Percentiles rank a stretch among this genome's conserved stretches.
These are phyloP conservation scores for Scheffersomyces cryptocercus DNA, from an alignment of 1,139 yeast genomes.

Conservation along the genomic window DNA sequence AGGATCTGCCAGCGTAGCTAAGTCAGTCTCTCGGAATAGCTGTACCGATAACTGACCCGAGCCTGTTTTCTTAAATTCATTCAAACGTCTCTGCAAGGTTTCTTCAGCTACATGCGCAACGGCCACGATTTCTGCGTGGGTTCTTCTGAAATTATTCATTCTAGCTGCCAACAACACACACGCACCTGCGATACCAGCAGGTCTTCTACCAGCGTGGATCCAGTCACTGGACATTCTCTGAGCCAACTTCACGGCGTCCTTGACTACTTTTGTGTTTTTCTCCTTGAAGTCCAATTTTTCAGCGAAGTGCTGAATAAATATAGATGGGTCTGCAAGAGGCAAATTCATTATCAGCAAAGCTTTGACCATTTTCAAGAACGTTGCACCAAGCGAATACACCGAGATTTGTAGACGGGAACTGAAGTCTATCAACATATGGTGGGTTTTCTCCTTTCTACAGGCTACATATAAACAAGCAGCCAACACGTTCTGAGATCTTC, in stretches of 20 bases:
- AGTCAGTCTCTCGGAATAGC: conserved; percentile 58
- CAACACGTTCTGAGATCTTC: conserved; percentile 90
- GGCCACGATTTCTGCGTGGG: conserved; percentile 91
- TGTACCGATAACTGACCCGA: conserved; percentile 74
- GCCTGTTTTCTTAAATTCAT: conserved; percentile 79
- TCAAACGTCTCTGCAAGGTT: conserved; percentile 84
- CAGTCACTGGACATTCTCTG: conserved; percentile 92
- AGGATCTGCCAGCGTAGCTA: conserved; percentile 62
- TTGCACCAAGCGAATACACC: conserved; percentile 93
- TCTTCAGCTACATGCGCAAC: conserved; percentile 95
- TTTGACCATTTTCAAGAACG: conserved; percentile 87
- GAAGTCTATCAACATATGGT: conserved; percentile 94
- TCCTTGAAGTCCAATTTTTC: conserved; percentile 79
- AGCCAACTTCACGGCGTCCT: conserved; percentile 84
- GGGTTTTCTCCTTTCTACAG: conserved; percentile 86
- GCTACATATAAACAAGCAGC: conserved; percentile 95
- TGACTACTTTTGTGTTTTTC: conserved; percentile 69
- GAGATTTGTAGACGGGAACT: conserved; percentile 86
- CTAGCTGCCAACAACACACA: conserved; percentile 90
- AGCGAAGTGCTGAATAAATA: conserved; percentile 92
- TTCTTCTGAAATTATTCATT: conserved; percentile 91
- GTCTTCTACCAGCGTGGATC: conserved; percentile 95
- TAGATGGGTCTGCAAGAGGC: conserved; percentile 91
- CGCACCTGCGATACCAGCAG: conserved; percentile 98
- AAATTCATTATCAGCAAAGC: conserved; percentile 70